These are phyloP conservation scores for Aplosporella prunicola DNA, from an alignment of 2,329 filamentous ascomycete species.

Conservation along the genomic window DNA sequence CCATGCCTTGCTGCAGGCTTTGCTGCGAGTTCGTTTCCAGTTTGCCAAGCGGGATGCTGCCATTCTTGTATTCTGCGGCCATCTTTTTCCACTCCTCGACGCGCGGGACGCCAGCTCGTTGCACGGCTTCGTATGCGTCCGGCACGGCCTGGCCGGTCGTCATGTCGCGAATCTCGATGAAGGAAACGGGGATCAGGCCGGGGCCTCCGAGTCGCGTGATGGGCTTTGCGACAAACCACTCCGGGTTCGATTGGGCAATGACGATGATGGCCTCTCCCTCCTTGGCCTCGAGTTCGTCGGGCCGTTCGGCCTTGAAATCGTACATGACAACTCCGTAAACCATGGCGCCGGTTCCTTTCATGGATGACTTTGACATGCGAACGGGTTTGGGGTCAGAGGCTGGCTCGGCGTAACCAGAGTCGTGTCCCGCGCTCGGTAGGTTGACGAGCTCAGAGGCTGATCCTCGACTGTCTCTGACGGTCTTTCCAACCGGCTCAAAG, in stretches of 20 bases:
- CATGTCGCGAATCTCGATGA: slow-evolving; percentile 95
- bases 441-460: slow-evolving; percentile 29
- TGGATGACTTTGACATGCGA: slow-evolving; percentile 28
- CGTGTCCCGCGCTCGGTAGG: slow-evolving; percentile 63
- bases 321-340: slow-evolving; percentile 97
- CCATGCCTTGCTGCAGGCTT: slow-evolving; percentile 50
- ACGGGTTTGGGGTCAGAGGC: slow-evolving; percentile 15
- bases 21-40: slow-evolving; percentile 51
- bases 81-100: slow-evolving; percentile 99
- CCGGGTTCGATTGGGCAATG: slow-evolving; percentile 94
- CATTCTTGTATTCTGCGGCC: slow-evolving; percentile 98
- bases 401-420: slow-evolving; percentile 75
- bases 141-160: slow-evolving; percentile 70
- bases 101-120: slow-evolving; percentile 78
- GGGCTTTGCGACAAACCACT: slow-evolving; percentile 99
- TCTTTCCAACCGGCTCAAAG: slow-evolving; percentile 88
- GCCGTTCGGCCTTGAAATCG: slow-evolving; percentile 86
- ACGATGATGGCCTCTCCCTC: slow-evolving; percentile 95
- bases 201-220: slow-evolving; percentile 93
- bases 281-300: slow-evolving; percentile 94
- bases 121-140: slow-evolving; percentile 77
- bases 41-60: slow-evolving; percentile 91
- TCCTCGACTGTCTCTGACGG: slow-evolving; percentile 71
- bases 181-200: slow-evolving; percentile 90
- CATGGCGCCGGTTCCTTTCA: slow-evolving; percentile 61